Percentiles rank a stretch among this genome's conserved stretches.
Conservation (phyloP, 768 basidiomycete species). For the Flagelloscypha sp. region DNA sequence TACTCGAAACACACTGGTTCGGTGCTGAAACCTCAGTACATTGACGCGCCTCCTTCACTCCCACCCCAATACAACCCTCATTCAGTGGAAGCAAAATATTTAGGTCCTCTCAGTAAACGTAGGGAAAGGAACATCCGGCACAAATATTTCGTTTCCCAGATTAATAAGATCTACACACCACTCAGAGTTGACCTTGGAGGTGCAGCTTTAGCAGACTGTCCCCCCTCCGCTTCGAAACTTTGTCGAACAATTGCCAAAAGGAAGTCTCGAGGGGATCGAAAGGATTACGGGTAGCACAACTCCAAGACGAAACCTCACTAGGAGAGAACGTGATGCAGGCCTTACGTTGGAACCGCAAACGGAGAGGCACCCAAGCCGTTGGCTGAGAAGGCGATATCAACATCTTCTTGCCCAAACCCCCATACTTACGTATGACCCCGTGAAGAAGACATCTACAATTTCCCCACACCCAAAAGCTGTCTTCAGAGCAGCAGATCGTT, state of each 20-base stretch:
- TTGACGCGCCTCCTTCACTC: slow-evolving; percentile 45
- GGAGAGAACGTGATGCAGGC: too few species aligned
- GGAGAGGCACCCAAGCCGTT: slow-evolving; percentile 11
- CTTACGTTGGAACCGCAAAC: too few species aligned
- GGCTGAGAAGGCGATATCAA: slow-evolving; percentile 46
- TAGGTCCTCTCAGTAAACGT: slow-evolving; percentile 66
- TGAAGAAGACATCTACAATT: slow-evolving; percentile 13
- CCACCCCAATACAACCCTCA: slow-evolving; percentile 47
- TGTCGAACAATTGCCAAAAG: too few species aligned
- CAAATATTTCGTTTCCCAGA: slow-evolving; percentile 62
- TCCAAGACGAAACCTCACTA: too few species aligned
- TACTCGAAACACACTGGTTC: slow-evolving; percentile 38
- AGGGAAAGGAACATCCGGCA: slow-evolving; percentile 67
- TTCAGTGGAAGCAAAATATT: slow-evolving; percentile 48
- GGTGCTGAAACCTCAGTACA: slow-evolving; percentile 29
- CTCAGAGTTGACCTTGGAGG: too few species aligned
- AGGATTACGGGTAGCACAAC: too few species aligned
- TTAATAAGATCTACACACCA: too few species aligned
- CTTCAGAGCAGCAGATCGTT: slow-evolving; percentile 6
- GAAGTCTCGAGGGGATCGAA: too few species aligned
- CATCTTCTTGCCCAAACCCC: slow-evolving; percentile 56
- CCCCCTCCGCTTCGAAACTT: too few species aligned
- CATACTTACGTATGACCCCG: slow-evolving; percentile 31
- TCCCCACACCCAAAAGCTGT: slow-evolving; percentile 23
- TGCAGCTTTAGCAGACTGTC: too few species aligned